A percentile compares a stretch with the other conserved stretches of the same genome.
These are phyloP conservation scores for Nakazawaea pomicola DNA, from an alignment of 805 yeast genomes.

Conservation along the genomic window DNA sequence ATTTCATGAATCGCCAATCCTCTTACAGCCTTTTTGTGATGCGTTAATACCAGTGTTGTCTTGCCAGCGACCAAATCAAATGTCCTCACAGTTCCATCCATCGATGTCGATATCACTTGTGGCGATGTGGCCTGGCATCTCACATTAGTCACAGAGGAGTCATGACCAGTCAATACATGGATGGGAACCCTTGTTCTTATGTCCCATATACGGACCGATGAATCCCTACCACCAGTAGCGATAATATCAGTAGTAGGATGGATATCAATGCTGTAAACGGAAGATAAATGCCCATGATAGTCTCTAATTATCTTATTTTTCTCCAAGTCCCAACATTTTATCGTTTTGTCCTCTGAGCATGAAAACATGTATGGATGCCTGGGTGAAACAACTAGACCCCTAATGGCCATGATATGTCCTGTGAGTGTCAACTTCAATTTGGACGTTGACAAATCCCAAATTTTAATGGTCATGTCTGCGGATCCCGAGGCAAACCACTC, in stretches of 20 bases:
- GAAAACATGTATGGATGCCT: constrained; percentile 86
- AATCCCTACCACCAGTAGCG: constrained; percentile 86
- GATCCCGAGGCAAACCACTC: constrained; percentile 92
- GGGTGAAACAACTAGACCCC: constrained; percentile 67
- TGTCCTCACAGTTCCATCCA: constrained; percentile 79
- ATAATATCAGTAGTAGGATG: constrained; percentile 86
- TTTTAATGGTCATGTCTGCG: constrained; percentile 79
- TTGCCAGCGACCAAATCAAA: constrained; percentile 89
- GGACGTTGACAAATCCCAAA: constrained; percentile 84
- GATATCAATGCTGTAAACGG: constrained; percentile 75
- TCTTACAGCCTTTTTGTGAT: constrained; percentile 79
- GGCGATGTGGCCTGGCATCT: constrained; percentile 71
- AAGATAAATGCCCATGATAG: constrained; percentile 92
- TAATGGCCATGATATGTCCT: constrained; percentile 87
- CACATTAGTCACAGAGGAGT: constrained; percentile 67
- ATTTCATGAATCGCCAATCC: constrained; percentile 63
- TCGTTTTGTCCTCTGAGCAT: constrained; percentile 89
- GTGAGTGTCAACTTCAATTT: constrained; percentile 69
- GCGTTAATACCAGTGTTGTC: constrained; percentile 68
- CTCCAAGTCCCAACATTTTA: constrained; percentile 95
- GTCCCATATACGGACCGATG: constrained; percentile 90
- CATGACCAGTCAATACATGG: constrained; percentile 78
- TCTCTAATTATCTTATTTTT: constrained; percentile 75
- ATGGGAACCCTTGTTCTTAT: constrained; percentile 73
- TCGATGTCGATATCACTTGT: constrained; percentile 76